Percentiles rank a stretch among this genome's conserved stretches.
Conservation (phyloP, 2,329 filamentous ascomycete genomes). For the Metarhizium brunneum region DNA sequence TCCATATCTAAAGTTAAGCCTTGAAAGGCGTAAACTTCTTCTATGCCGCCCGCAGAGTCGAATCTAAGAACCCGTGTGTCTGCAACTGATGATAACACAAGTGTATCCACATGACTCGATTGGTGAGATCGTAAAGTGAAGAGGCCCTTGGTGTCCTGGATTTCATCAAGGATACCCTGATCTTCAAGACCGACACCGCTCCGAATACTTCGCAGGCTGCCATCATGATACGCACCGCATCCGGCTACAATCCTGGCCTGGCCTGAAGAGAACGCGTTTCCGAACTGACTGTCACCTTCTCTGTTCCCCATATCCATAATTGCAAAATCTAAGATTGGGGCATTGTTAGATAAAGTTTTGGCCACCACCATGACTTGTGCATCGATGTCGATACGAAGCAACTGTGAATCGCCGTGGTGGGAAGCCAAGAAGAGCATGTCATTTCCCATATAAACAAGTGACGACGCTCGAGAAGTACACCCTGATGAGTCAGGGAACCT, state of each 20-base stretch:
- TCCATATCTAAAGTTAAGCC: slow-evolving; percentile 60
- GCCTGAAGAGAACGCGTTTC: slow-evolving; percentile 88
- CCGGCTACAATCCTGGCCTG: slow-evolving; percentile 90
- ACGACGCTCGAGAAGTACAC: slow-evolving; percentile 63
- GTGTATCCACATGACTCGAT: slow-evolving; percentile 50
- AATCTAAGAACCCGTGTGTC: slow-evolving; percentile 82
- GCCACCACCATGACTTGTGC: slow-evolving; percentile 48
- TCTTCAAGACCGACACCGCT: slow-evolving; percentile 93
- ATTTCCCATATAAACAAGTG: slow-evolving; percentile 66
- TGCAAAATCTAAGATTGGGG: slow-evolving; percentile 85
- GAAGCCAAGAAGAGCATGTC: slow-evolving; percentile 79
- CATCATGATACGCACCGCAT: slow-evolving; percentile 82
- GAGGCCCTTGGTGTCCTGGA: slow-evolving; percentile 63
- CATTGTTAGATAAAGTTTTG: slow-evolving; percentile 68
- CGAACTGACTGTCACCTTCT: slow-evolving; percentile 61
- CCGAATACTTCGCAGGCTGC: slow-evolving; percentile 78
- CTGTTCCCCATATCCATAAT: slow-evolving; percentile 94
- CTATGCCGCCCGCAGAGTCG: slow-evolving; percentile 63
- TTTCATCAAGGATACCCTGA: slow-evolving; percentile 69
- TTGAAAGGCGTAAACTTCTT: slow-evolving; percentile 71
- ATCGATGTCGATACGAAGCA: slow-evolving; percentile 50
- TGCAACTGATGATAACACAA: slow-evolving; percentile 72
- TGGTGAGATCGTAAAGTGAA: slow-evolving; percentile 54
- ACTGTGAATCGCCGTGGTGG: slow-evolving; percentile 85
- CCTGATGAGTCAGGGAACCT: slow-evolving; percentile 16